Percentiles rank a stretch among this genome's conserved stretches.
phyloP scores from a whole-genome alignment of 768 basidiomycete species.

The Boletus vinaceobasis region DNA sequence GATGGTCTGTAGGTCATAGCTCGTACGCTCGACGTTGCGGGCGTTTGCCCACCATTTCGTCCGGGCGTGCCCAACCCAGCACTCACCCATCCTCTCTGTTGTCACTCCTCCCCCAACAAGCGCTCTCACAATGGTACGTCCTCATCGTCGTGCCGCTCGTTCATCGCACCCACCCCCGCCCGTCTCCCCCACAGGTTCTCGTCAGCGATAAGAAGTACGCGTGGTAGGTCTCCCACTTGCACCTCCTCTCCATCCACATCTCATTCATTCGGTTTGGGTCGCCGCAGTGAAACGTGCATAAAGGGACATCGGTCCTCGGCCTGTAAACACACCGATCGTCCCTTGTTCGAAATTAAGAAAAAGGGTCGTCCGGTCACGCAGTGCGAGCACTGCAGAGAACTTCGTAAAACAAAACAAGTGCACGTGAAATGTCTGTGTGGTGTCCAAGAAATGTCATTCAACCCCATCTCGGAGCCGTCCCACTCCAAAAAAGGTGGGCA shows the following conservation, averaged over 20 bases:
- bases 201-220: constrained; percentile 79
- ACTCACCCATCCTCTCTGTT: neutral
- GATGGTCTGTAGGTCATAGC: constrained; percentile 39
- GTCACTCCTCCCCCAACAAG: constrained; percentile 1
- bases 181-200: constrained; percentile 47
- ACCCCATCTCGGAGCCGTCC: constrained; percentile 20
- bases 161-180: neutral
- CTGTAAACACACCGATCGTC: constrained; percentile 85
- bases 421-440: constrained; percentile 43
- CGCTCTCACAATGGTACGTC: constrained; percentile 42
- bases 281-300: constrained; percentile 80
- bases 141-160: neutral
- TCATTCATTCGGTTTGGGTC: neutral
- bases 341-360: constrained; percentile 78
- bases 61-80: constrained; percentile 22
- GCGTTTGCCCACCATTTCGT: constrained; percentile 40
- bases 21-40: constrained; percentile 57
- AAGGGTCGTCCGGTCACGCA: constrained; percentile 57
- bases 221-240: constrained; percentile 50
- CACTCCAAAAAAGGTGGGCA: constrained; percentile 63
- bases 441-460: constrained; percentile 35
- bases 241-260: constrained; percentile 1
- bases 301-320: constrained; percentile 90
- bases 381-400: constrained; percentile 49
- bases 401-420: constrained; percentile 45